Conservation (phyloP, 306 rosid species). For the Boehmeria nivea region DNA sequence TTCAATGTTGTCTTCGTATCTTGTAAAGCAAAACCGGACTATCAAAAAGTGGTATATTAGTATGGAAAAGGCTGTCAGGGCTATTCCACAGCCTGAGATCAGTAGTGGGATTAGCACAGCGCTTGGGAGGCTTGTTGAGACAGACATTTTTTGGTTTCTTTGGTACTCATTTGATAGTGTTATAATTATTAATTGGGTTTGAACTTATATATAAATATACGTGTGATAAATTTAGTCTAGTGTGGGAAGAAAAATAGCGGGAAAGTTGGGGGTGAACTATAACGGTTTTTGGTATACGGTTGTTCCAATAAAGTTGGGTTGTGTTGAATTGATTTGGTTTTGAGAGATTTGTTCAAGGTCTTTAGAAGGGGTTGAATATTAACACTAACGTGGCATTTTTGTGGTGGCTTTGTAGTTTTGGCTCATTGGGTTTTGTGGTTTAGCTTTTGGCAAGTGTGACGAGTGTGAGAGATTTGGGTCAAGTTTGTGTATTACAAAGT, state of each 20-base stretch:
- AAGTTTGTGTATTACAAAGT: too few species aligned
- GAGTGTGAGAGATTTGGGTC: too few species aligned
- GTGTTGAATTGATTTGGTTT: slow-evolving; percentile 20
- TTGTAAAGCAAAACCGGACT: slow-evolving; percentile 12
- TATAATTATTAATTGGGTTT: too few species aligned
- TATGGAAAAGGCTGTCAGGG: slow-evolving; percentile 22
- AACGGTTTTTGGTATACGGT: too few species aligned
- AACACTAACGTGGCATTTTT: background rate
- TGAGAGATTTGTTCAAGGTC: slow-evolving; percentile 18
- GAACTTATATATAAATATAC: background rate
- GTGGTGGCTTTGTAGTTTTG: slow-evolving; percentile 1
- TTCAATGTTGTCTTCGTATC: background rate
- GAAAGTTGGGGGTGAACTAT: slow-evolving; percentile 25
- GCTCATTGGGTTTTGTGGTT: too few species aligned
- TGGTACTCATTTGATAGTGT: too few species aligned
- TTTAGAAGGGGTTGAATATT: too few species aligned
- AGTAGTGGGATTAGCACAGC: slow-evolving; percentile 34
- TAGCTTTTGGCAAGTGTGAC: slow-evolving; percentile 29
- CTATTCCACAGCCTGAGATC: slow-evolving; percentile 32
- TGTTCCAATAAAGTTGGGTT: too few species aligned
- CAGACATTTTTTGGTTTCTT: background rate
- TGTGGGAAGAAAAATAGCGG: background rate
- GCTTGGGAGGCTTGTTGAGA: background rate
- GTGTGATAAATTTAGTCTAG: background rate
- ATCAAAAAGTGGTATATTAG: slow-evolving; percentile 32